Base-by-base conservation (phyloP, 306 rosid species). In the Rubus parviflorus region DNA sequence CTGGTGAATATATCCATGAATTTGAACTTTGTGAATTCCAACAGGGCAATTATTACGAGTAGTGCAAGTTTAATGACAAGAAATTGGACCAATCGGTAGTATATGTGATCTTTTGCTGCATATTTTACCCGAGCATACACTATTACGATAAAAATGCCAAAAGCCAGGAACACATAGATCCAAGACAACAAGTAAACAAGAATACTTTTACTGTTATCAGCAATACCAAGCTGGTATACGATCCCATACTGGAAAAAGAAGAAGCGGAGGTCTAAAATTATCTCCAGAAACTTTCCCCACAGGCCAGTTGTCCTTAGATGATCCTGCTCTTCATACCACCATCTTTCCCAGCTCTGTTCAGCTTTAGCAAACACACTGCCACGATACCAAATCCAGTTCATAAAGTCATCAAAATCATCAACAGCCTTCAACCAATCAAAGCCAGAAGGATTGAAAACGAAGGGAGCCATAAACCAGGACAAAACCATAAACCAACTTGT, bases 291-390 rank as follows among this genome's bases (percentile, higher is more conserved):
- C 87, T 89, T 89, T 58, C 96, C 98, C 97, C 92, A 85, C 19
- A 83, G 11, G 22, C 98, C 98, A 40, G 96, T 93, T 37, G 77
- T 69, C 85, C 73, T 88, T 38, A 93, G 81, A 82, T 93, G 98
- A 81, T 90, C 97, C 80, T 91, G 97, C 79, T 91, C 97, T 79
- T 93, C 98, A 19, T 89, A 88, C 97, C 98, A 93, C 98, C 98
- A 93, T 77, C 87, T 89, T 82, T 91, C 97, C 98, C 98, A 93
- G 80, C 98, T 91, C 77, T 91, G 89, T 81, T 91, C 98, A 80
- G 96, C 92, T 86, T 91, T 91, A 67, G 96, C 97, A 76, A 91
- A 91, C 71, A 93, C 86, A 58, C 97, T 88, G 57, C 90, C 96
- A 7, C 82, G 87, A 73, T 54, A 80, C 96, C 93, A 89, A 79